Evolutionary conservation across 177 flowering plant genomes (phyloP), one percentile per base, ranked within the genome.

Genomic region (Vitis hybrid): DNA sequence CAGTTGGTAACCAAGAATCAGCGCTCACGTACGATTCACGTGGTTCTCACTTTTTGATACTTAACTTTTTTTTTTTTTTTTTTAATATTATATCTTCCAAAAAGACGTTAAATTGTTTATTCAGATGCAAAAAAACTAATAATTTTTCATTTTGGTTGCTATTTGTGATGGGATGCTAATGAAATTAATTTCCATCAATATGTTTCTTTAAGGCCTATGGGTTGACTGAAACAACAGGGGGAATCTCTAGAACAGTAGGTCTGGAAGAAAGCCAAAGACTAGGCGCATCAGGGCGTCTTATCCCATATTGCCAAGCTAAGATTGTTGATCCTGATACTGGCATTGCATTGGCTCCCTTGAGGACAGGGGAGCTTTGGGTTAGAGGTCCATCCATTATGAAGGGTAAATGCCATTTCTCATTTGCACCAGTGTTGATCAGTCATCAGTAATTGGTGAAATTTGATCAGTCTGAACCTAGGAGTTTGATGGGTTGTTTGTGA

Each of bases 351-450:
- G 64, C 60, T 31, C 68, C 72, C 7, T 3, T 13, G 45, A 48
- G 68, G 53, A 12, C 21, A 12, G 79, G 79, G 48, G 73, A 76
- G 58, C 56, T 76, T 50, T 76, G 76, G 79, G 10, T 76, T 4
- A 56, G 67, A 39, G 79, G 73, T 7, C 79, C 76, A 65, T 49
- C 66, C 16, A 58, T 70, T 13, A 76, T 76, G 79, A 72, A 72
- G 56, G 79, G 73, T 74, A 60, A 5, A 15, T 53, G n/a, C 15
- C 60, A 59, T 18, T 39, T 39, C 45, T 26, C 29, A 26, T 26
- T 26, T 26, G 29, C 45, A 39, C 45, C 45, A 39, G 45, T 39
- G 6, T 39, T 39, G 6, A 39, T 5, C 45, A 39, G 45, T 39
- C 45, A 26, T 26, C 29, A 26, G 29, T 26, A 26, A 26, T 26